Percentiles rank a stretch among this genome's conserved stretches.
These are phyloP conservation scores for Tulasnella sp. DNA, from an alignment of 768 basidiomycete species.

Conservation along the genomic window DNA sequence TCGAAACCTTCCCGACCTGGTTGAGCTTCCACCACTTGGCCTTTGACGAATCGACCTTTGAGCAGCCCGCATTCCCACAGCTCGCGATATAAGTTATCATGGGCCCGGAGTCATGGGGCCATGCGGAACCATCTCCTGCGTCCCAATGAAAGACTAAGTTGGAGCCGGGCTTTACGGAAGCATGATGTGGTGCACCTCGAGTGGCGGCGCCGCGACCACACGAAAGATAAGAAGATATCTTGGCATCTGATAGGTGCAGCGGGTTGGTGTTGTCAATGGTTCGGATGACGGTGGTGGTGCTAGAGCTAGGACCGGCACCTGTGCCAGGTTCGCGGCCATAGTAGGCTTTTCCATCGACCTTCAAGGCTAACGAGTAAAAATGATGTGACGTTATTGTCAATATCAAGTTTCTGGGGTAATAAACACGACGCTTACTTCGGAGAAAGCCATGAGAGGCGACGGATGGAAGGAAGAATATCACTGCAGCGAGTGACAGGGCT, in stretches of 20 bases:
- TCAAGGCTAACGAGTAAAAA: constrained; percentile 20
- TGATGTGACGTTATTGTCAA: not conserved
- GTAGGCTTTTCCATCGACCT: constrained; percentile 37
- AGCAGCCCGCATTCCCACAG: constrained; percentile 43
- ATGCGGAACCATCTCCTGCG: constrained; percentile 30
- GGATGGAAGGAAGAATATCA: not conserved
- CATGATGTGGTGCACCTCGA: constrained; percentile 35
- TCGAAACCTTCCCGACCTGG: constrained; percentile 25
- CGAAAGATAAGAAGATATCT: constrained; percentile 34
- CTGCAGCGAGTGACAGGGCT: not conserved
- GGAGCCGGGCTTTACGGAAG: constrained; percentile 45
- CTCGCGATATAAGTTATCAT: constrained; percentile 63
- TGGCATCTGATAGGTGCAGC: constrained; percentile 44
- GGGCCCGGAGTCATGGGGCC: constrained; percentile 36
- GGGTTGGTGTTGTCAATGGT: constrained; percentile 35
- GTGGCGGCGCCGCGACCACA: constrained; percentile 39
- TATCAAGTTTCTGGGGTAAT: not conserved
- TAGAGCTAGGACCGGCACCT: constrained; percentile 21
- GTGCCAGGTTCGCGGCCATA: constrained; percentile 34
- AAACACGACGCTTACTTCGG: not conserved
- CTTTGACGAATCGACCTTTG: constrained; percentile 44
- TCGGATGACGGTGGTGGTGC: constrained; percentile 30
- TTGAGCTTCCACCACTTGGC: constrained; percentile 69
- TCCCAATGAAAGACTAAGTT: constrained; percentile 7
- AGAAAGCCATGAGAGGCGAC: constrained; percentile 11